Evolutionary conservation across 768 basidiomycete genomes (phyloP).

Genomic region (Mycena metata): DNA sequence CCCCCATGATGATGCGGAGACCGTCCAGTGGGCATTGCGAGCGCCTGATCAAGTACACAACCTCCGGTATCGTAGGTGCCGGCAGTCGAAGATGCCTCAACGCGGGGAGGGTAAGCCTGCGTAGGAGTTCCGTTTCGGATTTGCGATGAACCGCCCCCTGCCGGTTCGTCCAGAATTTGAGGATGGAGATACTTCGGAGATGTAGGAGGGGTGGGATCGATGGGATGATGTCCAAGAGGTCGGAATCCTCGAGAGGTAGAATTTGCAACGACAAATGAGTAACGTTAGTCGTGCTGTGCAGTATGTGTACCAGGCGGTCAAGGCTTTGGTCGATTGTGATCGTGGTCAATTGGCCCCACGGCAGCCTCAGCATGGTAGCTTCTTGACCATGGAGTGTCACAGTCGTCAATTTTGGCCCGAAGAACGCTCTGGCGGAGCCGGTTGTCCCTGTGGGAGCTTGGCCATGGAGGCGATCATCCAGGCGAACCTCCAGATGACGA

Average conservation of each 20-base stretch:
- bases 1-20: not conserved
- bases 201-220: not conserved
- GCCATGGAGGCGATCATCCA: no score
- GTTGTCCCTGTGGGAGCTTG: not conserved
- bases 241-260: not conserved
- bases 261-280: not conserved
- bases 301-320: not conserved
- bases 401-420: not conserved
- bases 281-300: not conserved
- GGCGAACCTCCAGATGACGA: not conserved
- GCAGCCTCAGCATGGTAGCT: not conserved
- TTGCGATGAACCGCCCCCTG: no score
- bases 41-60: not conserved
- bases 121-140: not conserved
- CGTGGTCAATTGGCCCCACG: not conserved
- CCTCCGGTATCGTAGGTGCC: not conserved
- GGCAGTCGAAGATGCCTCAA: not conserved
- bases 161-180: no score
- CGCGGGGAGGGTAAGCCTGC: not conserved
- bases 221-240: not conserved
- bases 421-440: not conserved
- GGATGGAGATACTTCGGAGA: not conserved
- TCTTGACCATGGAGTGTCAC: not conserved
- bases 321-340: not conserved
- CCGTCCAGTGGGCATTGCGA: constrained; percentile 1